Conservation (phyloP, 2,329 filamentous ascomycete species). For the Verticillium zaregamsianum region DNA sequence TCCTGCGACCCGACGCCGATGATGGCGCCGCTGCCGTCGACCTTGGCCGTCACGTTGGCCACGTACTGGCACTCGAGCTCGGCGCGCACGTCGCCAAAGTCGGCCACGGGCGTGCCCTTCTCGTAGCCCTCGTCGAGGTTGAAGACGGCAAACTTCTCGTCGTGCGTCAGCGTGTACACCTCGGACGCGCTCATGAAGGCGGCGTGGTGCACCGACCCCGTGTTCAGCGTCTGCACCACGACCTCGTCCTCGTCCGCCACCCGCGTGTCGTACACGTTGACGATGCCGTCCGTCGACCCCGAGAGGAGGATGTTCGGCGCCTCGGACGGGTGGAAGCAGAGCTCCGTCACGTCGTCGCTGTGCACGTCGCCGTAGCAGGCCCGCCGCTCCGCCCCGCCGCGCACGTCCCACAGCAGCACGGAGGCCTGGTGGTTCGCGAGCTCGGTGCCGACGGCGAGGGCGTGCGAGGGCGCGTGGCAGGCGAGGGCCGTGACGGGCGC, state of each 20-base stretch:
- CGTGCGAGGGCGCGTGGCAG: constrained; percentile 49
- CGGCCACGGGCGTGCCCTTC: constrained; percentile 48
- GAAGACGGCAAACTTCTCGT: constrained; percentile 74
- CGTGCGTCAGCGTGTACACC: constrained; percentile 71
- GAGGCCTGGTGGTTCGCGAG: constrained; percentile 59
- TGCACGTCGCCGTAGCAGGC: constrained; percentile 61
- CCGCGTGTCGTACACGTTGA: constrained; percentile 71
- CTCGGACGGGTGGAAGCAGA: constrained; percentile 54
- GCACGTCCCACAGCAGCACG: constrained; percentile 60
- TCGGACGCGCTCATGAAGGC: constrained; percentile 63
- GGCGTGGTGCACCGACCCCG: constrained; percentile 68
- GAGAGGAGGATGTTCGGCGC: constrained; percentile 60
- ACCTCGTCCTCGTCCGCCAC: constrained; percentile 74
- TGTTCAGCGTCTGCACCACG: constrained; percentile 73
- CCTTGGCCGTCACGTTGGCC: constrained; percentile 59
- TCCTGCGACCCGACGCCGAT: constrained; percentile 65
- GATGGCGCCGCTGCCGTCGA: constrained; percentile 53
- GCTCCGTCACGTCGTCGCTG: constrained; percentile 64
- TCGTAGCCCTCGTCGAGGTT: constrained; percentile 61
- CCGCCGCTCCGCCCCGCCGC: constrained; percentile 40
- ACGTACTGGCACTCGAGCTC: constrained; percentile 70
- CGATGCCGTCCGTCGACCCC: constrained; percentile 73
- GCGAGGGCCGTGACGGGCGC: constrained; percentile 62
- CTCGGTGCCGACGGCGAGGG: constrained; percentile 70
- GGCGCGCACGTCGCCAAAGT: constrained; percentile 67